Conservation (phyloP, 352 stramenopile genomes). For the Phytopythium mirpurense region DNA sequence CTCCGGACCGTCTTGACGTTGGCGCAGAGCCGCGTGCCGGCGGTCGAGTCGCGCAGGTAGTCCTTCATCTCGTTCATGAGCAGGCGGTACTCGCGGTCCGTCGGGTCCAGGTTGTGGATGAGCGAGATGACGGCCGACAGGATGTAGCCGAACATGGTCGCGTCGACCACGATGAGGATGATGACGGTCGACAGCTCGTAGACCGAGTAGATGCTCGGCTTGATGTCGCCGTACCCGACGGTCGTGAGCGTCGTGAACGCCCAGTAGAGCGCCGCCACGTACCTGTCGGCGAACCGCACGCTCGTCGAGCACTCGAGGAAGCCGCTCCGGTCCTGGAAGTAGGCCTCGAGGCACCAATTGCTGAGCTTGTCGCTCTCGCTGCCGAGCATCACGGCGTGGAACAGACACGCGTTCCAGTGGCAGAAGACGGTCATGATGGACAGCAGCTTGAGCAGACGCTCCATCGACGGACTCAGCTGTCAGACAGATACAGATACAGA, state of each 20-base stretch:
- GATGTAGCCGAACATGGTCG: constrained; percentile 80
- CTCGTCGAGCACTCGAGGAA: constrained; percentile 29
- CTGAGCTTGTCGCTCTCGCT: constrained; percentile 38
- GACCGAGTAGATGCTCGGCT: constrained; percentile 62
- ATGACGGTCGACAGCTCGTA: constrained; percentile 71
- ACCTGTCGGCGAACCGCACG: constrained; percentile 46
- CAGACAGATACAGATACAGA: background rate
- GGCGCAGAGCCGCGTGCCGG: constrained; percentile 44
- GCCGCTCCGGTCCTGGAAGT: constrained; percentile 17
- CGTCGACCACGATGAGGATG: constrained; percentile 75
- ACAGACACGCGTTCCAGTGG: constrained; percentile 83
- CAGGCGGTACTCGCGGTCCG: constrained; percentile 65
- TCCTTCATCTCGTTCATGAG: constrained; percentile 87
- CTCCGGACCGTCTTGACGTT: constrained; percentile 53
- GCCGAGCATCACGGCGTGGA: constrained; percentile 66
- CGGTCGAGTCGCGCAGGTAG: constrained; percentile 63
- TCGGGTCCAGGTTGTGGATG: constrained; percentile 75
- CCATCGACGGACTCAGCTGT: constrained; percentile 66
- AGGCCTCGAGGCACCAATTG: constrained; percentile 58
- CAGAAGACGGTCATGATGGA: constrained; percentile 79
- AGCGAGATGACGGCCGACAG: constrained; percentile 77
- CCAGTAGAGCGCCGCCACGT: constrained; percentile 85
- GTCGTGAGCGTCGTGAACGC: constrained; percentile 90
- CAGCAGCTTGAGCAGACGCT: constrained; percentile 59
- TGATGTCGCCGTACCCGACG: constrained; percentile 82